Percentiles rank a stretch among this genome's conserved stretches.
Conservation (phyloP, 495 filamentous ascomycete species). For the Tuber umbilicatum region DNA sequence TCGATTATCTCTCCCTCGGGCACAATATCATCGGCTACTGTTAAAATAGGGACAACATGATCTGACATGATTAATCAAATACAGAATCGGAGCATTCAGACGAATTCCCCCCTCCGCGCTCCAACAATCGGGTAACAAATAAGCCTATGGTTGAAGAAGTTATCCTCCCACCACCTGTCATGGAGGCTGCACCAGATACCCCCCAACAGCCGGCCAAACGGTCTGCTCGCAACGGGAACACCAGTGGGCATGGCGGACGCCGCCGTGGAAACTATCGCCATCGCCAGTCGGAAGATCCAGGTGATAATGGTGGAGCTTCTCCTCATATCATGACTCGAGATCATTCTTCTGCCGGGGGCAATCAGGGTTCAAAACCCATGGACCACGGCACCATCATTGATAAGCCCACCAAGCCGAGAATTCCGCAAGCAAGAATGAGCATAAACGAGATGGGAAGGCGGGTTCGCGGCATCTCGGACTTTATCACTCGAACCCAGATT, state of each 20-base stretch:
- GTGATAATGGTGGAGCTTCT: slow-evolving; percentile 42
- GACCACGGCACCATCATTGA: slow-evolving; percentile 35
- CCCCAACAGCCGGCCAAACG: slow-evolving; percentile 39
- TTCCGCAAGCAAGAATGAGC: slow-evolving; percentile 55
- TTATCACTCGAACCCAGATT: slow-evolving; percentile 81
- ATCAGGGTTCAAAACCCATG: slow-evolving; percentile 35
- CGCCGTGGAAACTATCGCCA: slow-evolving; percentile 40
- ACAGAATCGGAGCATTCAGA: slow-evolving; percentile 42
- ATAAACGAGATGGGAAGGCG: slow-evolving; percentile 89
- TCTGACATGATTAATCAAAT: slow-evolving; percentile 21
- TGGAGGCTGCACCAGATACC: slow-evolving; percentile 35
- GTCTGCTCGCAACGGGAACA: slow-evolving; percentile 49
- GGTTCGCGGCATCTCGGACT: slow-evolving; percentile 76
- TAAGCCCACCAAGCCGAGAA: slow-evolving; percentile 41
- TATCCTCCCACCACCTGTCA: slow-evolving; percentile 20
- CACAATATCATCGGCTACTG: not conserved
- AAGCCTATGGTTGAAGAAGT: slow-evolving; percentile 31
- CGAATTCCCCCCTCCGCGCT: slow-evolving; percentile 40
- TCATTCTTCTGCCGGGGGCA: slow-evolving; percentile 33
- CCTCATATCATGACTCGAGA: slow-evolving; percentile 43
- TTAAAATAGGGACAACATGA: slow-evolving; percentile 5
- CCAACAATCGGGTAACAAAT: slow-evolving; percentile 28
- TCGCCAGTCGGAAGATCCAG: slow-evolving; percentile 43
- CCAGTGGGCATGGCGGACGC: slow-evolving; percentile 38
- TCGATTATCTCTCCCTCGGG: slow-evolving; percentile 5